A percentile compares a stretch with the other conserved stretches of the same genome.
phyloP scores from a whole-genome alignment of 345 rosid genomes.

The Pseudoturritis turrita region DNA sequence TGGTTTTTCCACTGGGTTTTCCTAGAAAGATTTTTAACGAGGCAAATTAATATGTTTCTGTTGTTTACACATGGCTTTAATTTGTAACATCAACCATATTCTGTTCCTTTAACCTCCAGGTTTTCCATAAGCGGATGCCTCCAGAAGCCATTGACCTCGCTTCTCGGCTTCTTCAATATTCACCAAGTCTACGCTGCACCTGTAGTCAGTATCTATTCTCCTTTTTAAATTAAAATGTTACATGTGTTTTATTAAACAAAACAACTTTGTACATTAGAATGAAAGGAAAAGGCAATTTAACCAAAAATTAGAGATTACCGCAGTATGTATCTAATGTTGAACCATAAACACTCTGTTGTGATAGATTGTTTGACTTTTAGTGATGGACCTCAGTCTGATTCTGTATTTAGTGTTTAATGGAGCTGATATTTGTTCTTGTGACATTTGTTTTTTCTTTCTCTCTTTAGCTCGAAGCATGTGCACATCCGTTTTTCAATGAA shows the following conservation, averaged over 20 bases:
- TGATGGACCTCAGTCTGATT: background rate
- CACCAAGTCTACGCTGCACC: conserved; percentile 80
- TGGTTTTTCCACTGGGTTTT: no score
- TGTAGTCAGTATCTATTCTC: conserved; percentile 44
- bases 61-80: background rate
- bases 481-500: conserved; percentile 81
- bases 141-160: conserved; percentile 86
- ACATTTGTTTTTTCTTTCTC: background rate
- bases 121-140: conserved; percentile 79
- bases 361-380: background rate
- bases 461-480: conserved; percentile 67
- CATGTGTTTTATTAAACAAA: background rate
- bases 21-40: no score
- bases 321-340: background rate
- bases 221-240: background rate
- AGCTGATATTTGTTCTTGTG: background rate
- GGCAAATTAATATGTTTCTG: background rate
- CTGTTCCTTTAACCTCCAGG: conserved; percentile 33
- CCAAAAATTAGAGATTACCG: background rate
- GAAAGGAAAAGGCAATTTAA: background rate
- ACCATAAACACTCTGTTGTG: background rate
- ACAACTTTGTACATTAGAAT: background rate
- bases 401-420: background rate
- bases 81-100: background rate
- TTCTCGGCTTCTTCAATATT: conserved; percentile 74